phyloP scores from a whole-genome alignment of 2,329 filamentous ascomycete genomes.

The Fusarium xylarioides region DNA sequence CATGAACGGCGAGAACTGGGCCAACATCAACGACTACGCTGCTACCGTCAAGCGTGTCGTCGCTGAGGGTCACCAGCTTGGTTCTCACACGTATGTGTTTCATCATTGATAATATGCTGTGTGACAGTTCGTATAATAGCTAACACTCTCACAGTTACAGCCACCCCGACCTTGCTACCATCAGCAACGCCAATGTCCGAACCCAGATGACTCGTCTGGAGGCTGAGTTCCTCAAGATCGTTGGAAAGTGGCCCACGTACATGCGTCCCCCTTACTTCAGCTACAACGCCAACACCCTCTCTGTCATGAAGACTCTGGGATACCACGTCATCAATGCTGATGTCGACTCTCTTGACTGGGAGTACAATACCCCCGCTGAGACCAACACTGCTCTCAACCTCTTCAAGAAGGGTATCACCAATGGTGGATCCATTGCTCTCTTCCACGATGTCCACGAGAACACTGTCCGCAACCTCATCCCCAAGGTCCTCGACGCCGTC shows the following conservation, averaged over 20 bases:
- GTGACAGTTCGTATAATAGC: not conserved
- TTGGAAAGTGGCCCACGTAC: slow-evolving; percentile 46
- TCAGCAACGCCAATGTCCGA: slow-evolving; percentile 38
- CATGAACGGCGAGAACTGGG: slow-evolving; percentile 40
- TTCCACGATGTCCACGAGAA: slow-evolving; percentile 56
- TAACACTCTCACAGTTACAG: slow-evolving; percentile 50
- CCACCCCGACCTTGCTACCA: slow-evolving; percentile 48
- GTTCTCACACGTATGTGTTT: slow-evolving; percentile 46
- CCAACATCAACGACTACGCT: slow-evolving; percentile 33
- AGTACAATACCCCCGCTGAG: slow-evolving; percentile 43
- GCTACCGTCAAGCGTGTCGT: slow-evolving; percentile 51
- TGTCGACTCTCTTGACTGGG: slow-evolving; percentile 66
- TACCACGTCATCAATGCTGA: slow-evolving; percentile 65
- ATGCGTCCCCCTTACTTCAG: slow-evolving; percentile 52
- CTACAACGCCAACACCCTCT: slow-evolving; percentile 44
- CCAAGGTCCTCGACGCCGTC: slow-evolving; percentile 23
- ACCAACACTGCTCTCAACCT: slow-evolving; percentile 24
- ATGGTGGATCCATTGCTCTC: slow-evolving; percentile 56
- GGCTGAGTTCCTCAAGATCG: slow-evolving; percentile 46
- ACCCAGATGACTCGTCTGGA: slow-evolving; percentile 51
- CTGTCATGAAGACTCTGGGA: slow-evolving; percentile 49
- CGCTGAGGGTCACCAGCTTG: slow-evolving; percentile 62
- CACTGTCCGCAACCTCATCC: slow-evolving; percentile 43
- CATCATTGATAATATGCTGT: not conserved
- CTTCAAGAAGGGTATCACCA: slow-evolving; percentile 44